These are phyloP conservation scores for Bimuria novae-zelandiae DNA, from an alignment of 2,329 filamentous ascomycete genomes.

Conservation along the genomic window DNA sequence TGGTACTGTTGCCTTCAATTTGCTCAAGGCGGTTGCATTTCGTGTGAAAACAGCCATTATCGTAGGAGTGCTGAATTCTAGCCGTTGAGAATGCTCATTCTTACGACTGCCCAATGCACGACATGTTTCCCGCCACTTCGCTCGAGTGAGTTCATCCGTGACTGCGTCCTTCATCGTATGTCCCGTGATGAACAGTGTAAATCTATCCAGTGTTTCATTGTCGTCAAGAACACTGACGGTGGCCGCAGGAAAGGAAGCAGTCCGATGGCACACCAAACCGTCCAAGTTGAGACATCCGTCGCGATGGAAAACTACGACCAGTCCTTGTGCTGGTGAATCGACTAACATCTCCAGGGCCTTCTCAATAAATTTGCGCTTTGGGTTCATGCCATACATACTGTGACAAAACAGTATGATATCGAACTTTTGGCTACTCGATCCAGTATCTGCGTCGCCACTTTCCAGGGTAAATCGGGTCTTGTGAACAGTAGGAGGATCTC, in stretches of 20 bases:
- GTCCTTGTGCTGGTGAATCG: conserved; percentile 43
- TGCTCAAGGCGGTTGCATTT: conserved; percentile 50
- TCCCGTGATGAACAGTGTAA: conserved; percentile 59
- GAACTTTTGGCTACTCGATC: conserved; percentile 51
- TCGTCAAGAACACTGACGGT: conserved; percentile 51
- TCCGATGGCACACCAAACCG: conserved; percentile 55
- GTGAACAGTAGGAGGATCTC: conserved; percentile 47
- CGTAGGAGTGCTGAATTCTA: conserved; percentile 56
- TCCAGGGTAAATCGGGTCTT: conserved; percentile 47
- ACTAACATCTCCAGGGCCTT: conserved; percentile 55
- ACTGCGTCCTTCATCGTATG: conserved; percentile 44
- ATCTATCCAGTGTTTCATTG: conserved; percentile 53
- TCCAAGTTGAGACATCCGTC: conserved; percentile 50
- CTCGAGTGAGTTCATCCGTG: conserved; percentile 36
- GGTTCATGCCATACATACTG: conserved; percentile 65
- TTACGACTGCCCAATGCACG: conserved; percentile 52
- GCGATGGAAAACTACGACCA: conserved; percentile 63
- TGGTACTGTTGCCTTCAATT: conserved; percentile 52
- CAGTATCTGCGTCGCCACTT: conserved; percentile 21
- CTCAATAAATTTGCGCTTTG: conserved; percentile 53
- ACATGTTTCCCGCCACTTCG: conserved; percentile 59
- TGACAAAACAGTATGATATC: conserved; percentile 67
- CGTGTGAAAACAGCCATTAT: conserved; percentile 58
- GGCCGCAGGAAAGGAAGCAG: conserved; percentile 54
- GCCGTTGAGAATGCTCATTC: conserved; percentile 40